Conservation (phyloP, 768 basidiomycete species). For the Boletus tomentosulus region DNA sequence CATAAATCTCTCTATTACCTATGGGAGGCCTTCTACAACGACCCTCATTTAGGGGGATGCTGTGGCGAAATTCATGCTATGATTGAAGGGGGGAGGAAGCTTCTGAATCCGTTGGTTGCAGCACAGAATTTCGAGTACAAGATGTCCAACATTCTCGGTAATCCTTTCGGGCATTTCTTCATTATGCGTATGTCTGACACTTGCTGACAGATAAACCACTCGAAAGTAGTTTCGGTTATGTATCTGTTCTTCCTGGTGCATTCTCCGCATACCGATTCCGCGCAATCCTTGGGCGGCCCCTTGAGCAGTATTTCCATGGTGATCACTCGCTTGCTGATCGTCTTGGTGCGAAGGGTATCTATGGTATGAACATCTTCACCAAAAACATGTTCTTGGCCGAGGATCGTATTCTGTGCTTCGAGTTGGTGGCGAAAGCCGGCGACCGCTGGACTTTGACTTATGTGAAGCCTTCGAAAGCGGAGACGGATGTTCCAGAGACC, state of each 20-base stretch:
- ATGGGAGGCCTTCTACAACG: slow-evolving; percentile 89
- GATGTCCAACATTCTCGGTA: slow-evolving; percentile 94
- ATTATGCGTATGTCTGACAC: slow-evolving; percentile 8
- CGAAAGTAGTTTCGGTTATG: slow-evolving; percentile 94
- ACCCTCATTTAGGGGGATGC: slow-evolving; percentile 75
- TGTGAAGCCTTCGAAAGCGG: slow-evolving; percentile 94
- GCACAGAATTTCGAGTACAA: slow-evolving; percentile 98
- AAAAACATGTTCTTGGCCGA: slow-evolving; percentile 92
- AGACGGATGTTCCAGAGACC: slow-evolving; percentile 94
- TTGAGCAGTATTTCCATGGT: slow-evolving; percentile 84
- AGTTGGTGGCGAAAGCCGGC: slow-evolving; percentile 86
- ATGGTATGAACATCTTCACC: slow-evolving; percentile 96
- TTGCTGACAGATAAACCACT: slow-evolving; percentile 72
- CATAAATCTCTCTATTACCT: slow-evolving; percentile 95
- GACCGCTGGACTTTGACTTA: slow-evolving; percentile 87
- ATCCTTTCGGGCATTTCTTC: slow-evolving; percentile 9
- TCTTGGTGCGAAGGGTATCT: slow-evolving; percentile 88
- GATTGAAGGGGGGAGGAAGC: slow-evolving; percentile 89
- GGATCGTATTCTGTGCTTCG: slow-evolving; percentile 97
- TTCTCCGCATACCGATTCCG: slow-evolving; percentile 96
- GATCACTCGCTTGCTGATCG: slow-evolving; percentile 89
- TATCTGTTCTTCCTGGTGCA: slow-evolving; percentile 92
- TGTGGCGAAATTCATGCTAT: slow-evolving; percentile 97
- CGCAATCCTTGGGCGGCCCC: slow-evolving; percentile 83
- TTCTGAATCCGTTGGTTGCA: slow-evolving; percentile 88